Base-by-base conservation (phyloP, 2,329 filamentous ascomycete species). In the Aureobasidium namibiae region DNA sequence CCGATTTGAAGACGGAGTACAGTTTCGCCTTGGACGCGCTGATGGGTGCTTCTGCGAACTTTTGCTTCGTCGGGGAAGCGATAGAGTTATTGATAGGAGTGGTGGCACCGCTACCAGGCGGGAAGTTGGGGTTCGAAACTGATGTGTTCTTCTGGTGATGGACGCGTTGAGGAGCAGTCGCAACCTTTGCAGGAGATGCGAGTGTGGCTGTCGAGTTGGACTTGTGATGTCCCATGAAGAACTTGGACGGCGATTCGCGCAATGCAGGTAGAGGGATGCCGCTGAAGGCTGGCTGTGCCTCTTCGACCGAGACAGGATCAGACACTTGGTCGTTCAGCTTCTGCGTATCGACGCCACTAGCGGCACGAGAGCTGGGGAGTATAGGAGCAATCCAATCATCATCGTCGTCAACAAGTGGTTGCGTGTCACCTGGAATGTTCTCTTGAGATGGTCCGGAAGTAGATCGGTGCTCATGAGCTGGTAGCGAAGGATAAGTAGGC, bases 11-110 rank as follows among this genome's bases (percentile, higher is more conserved):
- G 61, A 96, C 91, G 10, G 92, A 95, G 48, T 92, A 95, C 49
- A 97, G 79, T 70, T 91, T 95, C 68, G 89, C 90, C 75, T 96
- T 97, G 29, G 94, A 92, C 54, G 94, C 90, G 72, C 92, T 96
- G 61, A 96, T 74, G 5, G 90, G 90, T 61, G 88, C 92, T 65
- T 95, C 91, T 70, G 63, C 80, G 75, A 71, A 81, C 75, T 71
- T 80, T 67, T 73, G 77, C 60, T 67, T 67, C 65, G 65, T 66
- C 29, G 83, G 83, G 24, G 83, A 85, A 31, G 78, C 80, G 49
- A 74, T 72, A 29, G 83, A 82, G 53, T 82, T 85, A 16, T 82
- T 85, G 13, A 83, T 78, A 58, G 72, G 72, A 18, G 23, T 39
- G 2, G 34, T 61, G 4, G 69, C 33, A 16, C 65, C 66, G 13